phyloP scores from a whole-genome alignment of 1,139 yeast species.

The Blastobotrys illinoisensis region DNA sequence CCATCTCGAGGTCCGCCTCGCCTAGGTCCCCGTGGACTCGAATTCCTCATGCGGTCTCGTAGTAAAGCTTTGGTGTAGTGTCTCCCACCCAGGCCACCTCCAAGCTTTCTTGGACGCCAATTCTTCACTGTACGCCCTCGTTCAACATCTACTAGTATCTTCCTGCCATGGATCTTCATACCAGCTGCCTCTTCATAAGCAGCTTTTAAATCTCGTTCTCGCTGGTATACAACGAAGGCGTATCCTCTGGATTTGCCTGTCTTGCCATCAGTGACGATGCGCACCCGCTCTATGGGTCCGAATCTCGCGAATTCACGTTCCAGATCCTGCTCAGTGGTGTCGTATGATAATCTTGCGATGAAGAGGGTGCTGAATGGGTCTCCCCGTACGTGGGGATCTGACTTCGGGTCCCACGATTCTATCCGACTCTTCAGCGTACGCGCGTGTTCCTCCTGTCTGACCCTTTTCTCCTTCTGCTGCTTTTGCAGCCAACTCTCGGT shows the following conservation, averaged over 20 bases:
- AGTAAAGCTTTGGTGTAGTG: conserved; percentile 36
- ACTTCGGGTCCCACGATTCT: conserved; percentile 47
- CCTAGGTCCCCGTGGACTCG: neutral
- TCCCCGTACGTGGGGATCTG: conserved; percentile 57
- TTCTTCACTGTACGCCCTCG: conserved; percentile 68
- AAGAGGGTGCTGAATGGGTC: conserved; percentile 81
- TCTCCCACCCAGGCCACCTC: conserved; percentile 71
- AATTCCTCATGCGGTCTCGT: conserved; percentile 9
- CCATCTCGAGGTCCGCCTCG: conserved; percentile 9
- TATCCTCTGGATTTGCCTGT: conserved; percentile 67
- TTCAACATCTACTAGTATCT: conserved; percentile 73
- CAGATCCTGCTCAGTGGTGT: conserved; percentile 62
- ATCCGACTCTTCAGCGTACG: conserved; percentile 32
- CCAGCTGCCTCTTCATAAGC: conserved; percentile 56
- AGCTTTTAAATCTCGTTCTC: conserved; percentile 48
- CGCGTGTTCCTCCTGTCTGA: conserved; percentile 29
- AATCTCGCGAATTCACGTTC: conserved; percentile 55
- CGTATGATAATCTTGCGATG: conserved; percentile 64
- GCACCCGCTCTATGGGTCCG: conserved; percentile 64
- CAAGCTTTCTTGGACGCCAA: conserved; percentile 78
- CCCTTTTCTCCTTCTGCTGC: conserved; percentile 33
- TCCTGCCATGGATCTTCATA: conserved; percentile 45
- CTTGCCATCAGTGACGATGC: conserved; percentile 57
- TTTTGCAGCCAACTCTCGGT: conserved; percentile 37
- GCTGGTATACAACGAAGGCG: conserved; percentile 72